Evolutionary conservation across 352 stramenopile species (phyloP).

Genomic region (Labyrinthula sp.): DNA sequence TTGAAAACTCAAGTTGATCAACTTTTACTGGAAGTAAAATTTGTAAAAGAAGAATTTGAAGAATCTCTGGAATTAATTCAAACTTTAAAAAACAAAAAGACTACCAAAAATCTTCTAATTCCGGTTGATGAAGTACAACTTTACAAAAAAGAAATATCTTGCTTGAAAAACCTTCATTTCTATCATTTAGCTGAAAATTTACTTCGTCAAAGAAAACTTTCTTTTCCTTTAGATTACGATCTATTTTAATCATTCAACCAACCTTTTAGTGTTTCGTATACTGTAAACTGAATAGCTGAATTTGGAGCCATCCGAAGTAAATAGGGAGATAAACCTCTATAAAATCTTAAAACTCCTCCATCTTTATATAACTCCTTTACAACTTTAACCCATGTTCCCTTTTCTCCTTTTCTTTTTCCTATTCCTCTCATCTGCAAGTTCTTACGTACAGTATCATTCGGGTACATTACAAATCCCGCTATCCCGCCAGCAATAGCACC

Average conservation of each 20-base stretch:
- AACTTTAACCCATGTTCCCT: conserved; percentile 1
- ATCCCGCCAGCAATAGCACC: conserved; percentile 37
- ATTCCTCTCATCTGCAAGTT: conserved; percentile 38
- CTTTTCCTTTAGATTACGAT: no score
- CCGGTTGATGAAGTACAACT: no score
- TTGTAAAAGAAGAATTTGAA: no score
- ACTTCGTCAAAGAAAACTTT: conserved; percentile 3
- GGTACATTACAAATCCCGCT: conserved; percentile 47
- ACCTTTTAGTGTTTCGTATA: conserved; percentile 4
- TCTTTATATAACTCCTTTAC: no score
- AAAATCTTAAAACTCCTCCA: conserved; percentile 12
- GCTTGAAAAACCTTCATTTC: no score
- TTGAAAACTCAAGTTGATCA: no score
- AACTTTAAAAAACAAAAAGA: no score
- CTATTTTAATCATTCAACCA: background rate
- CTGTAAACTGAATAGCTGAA: conserved; percentile 24
- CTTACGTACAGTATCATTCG: conserved; percentile 52
- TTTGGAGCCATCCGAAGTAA: conserved; percentile 19
- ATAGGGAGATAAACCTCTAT: conserved; percentile 12
- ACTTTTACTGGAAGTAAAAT: no score
- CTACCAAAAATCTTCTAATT: no score
- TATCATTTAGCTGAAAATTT: no score
- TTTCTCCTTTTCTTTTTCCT: background rate
- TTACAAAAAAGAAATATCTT: no score
- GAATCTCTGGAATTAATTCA: no score